Evolutionary conservation across 139 green algal genomes (phyloP), one percentile per base, ranked within the genome.

Genomic region (Picocystis salinarum): DNA sequence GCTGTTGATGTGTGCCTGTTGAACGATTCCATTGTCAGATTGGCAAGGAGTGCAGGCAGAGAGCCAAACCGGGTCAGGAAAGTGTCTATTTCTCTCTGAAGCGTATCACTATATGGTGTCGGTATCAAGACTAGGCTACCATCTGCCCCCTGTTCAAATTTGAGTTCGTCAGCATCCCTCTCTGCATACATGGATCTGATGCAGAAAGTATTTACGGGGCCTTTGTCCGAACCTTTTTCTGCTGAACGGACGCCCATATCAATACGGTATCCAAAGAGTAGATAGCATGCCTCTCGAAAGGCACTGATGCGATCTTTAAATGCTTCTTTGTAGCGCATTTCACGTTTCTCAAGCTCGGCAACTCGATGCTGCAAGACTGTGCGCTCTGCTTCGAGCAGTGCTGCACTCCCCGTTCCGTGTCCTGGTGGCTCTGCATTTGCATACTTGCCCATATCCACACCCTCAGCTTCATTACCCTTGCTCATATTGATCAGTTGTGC

Each of bases 1-100:
- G n/a, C n/a, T n/a, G n/a, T n/a, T n/a, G n/a, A n/a, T n/a, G 77
- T 81, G 39, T 79, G 56, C 39, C 67, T 71, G 61, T 91, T 70
- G 51, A 85, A 86, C 26, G 64, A 59, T 23, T 85, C 74, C 64
- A 89, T 79, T 2, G 75, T 91, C 15, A 80, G 53, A 59, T 89
- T 86, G 31, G 77, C 77, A 22, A 71, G 85, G 47, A 91, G 71
- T 11, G 75, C 77, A 11, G 79, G 77, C 34, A 91, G 73, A 55
- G 66, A 79, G 15, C 52, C 49, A 50, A 78, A 81, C 41, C 69
- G 66, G 54, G 61, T 29, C 4, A 83, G 53, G 48, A 82, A 82
- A 5, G 71, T 76, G 4, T 69, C 67, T 41, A 84, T 72, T 53
- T 91, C 77, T 23, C 56, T 48, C 5, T 34, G 20, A 50, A 71